Percentiles rank a stretch among this genome's conserved stretches.
Conservation (phyloP, 345 rosid genomes). For the Anastatica hierochuntica region DNA sequence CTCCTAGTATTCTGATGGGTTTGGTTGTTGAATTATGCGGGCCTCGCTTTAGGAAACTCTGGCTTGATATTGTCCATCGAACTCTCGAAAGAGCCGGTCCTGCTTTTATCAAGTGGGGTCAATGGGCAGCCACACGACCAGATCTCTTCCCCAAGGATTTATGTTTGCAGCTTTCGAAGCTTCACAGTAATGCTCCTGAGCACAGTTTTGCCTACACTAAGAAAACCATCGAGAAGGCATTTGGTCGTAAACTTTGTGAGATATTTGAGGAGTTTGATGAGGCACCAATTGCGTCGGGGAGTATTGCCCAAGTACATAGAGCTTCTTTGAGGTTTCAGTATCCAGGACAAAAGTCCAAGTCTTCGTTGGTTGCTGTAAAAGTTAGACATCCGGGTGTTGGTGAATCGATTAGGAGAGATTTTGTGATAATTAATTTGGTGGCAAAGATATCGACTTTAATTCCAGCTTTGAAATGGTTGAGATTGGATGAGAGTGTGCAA, state of each 20-base stretch:
- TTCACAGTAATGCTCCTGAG: constrained; percentile 80
- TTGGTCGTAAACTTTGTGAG: constrained; percentile 74
- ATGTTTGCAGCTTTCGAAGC: constrained; percentile 84
- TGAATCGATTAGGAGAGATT: constrained; percentile 91
- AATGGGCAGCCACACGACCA: constrained; percentile 99
- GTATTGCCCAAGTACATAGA: constrained; percentile 96
- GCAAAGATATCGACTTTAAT: constrained; percentile 64
- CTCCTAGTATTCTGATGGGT: constrained; percentile 69
- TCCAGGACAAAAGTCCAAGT: constrained; percentile 69
- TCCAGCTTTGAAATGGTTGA: constrained; percentile 85
- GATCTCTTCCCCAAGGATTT: constrained; percentile 92
- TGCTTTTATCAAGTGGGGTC: constrained; percentile 99
- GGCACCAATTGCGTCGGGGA: constrained; percentile 88
- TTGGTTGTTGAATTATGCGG: constrained; percentile 68
- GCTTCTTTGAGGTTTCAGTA: constrained; percentile 75
- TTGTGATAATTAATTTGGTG: constrained; percentile 61
- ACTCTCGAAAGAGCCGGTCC: constrained; percentile 89
- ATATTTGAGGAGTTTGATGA: constrained; percentile 91
- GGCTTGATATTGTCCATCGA: constrained; percentile 67
- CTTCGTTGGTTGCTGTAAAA: constrained; percentile 87
- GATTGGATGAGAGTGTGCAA: constrained; percentile 92
- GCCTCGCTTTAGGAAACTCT: constrained; percentile 48
- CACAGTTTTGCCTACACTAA: constrained; percentile 84
- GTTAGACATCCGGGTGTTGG: constrained; percentile 99
- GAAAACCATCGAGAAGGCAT: constrained; percentile 80